These are phyloP conservation scores for Styphnolobium japonicum DNA, from an alignment of 306 rosid species.

Conservation along the genomic window DNA sequence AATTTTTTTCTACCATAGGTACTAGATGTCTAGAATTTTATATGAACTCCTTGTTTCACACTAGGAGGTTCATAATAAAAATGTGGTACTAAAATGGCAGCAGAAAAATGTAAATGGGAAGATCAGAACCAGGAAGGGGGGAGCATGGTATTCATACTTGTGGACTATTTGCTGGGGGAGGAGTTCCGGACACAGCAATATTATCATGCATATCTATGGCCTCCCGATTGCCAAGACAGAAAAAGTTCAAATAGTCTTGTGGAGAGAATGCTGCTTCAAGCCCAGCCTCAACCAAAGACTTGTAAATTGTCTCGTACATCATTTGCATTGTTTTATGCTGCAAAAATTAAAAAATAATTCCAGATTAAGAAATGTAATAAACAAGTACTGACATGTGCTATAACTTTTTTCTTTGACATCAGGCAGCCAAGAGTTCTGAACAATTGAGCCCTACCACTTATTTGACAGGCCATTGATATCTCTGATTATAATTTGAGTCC, in stretches of 20 bases:
- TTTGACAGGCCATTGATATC: background rate
- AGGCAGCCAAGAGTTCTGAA: background rate
- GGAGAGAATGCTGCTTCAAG: constrained; percentile 79
- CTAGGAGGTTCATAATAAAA: background rate
- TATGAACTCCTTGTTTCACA: background rate
- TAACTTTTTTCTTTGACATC: background rate
- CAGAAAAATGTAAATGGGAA: constrained; percentile 9
- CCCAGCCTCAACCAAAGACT: constrained; percentile 84
- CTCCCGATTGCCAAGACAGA: constrained; percentile 97
- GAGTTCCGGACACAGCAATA: constrained; percentile 41
- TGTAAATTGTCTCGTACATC: constrained; percentile 91
- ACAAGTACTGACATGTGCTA: background rate
- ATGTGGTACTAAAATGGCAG: background rate
- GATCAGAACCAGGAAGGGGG: background rate
- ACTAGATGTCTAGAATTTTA: background rate
- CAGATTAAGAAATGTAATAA: constrained; percentile 7
- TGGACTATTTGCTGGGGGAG: constrained; percentile 69
- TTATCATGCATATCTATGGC: constrained; percentile 45
- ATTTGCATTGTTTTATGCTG: constrained; percentile 98
- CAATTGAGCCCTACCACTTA: background rate
- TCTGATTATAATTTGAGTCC: background rate
- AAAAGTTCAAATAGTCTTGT: constrained; percentile 91
- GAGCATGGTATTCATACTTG: constrained; percentile 50
- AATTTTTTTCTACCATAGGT: background rate
- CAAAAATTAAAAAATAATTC: constrained; percentile 4